These are phyloP conservation scores for Neonectria sp. DNA, from an alignment of 2,329 filamentous ascomycete genomes.

Conservation along the genomic window DNA sequence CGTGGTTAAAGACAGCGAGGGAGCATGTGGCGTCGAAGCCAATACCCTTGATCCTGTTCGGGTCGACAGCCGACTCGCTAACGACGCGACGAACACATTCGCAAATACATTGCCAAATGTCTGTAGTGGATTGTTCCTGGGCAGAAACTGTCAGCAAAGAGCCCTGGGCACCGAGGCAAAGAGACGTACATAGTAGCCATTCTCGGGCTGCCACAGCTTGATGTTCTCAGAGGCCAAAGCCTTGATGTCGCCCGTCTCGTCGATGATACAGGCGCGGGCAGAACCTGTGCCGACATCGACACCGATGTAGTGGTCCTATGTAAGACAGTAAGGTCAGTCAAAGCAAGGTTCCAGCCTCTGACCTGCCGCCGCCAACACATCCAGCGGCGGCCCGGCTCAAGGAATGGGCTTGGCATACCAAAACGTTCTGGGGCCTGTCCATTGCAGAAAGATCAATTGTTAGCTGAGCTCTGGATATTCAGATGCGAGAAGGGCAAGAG, in stretches of 20 bases:
- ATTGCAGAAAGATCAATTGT: constrained; percentile 39
- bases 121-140: constrained; percentile 95
- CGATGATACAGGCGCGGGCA: constrained; percentile 95
- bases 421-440: constrained; percentile 53
- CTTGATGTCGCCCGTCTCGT: constrained; percentile 90
- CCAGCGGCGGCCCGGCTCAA: constrained; percentile 20
- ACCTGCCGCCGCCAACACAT: constrained; percentile 13
- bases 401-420: constrained; percentile 45
- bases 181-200: constrained; percentile 78
- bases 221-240: constrained; percentile 82
- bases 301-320: constrained; percentile 78
- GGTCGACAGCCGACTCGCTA: constrained; percentile 84
- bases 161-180: not conserved
- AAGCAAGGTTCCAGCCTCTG: constrained; percentile 6
- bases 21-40: constrained; percentile 99
- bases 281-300: constrained; percentile 98
- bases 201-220: constrained; percentile 84
- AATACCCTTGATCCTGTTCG: constrained; percentile 85
- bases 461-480: constrained; percentile 29
- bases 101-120: constrained; percentile 98
- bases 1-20: constrained; percentile 88
- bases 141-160: constrained; percentile 23
- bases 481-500: constrained; percentile 9
- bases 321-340: constrained; percentile 32
- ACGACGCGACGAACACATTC: constrained; percentile 87